phyloP scores from a whole-genome alignment of 257 asterid species.

The Lithospermum erythrorhizon region DNA sequence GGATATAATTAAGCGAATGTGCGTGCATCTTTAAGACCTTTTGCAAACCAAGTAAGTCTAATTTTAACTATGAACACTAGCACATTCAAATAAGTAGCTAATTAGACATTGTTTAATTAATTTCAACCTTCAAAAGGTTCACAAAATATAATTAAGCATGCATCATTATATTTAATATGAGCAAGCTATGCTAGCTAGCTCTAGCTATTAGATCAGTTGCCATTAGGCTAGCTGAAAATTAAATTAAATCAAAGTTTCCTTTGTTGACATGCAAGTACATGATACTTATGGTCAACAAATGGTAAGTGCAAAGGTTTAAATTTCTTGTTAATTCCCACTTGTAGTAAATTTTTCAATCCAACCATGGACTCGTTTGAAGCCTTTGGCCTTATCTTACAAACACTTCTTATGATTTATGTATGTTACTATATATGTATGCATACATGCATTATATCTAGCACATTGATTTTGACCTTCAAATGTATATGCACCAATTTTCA shows the following conservation, averaged over 20 bases:
- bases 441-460: no score
- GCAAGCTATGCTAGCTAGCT: background rate
- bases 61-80: no score
- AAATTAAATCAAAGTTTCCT: constrained; percentile 13
- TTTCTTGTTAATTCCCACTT: background rate
- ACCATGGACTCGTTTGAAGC: no score
- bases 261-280: constrained; percentile 18
- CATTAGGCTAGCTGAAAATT: background rate
- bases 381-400: no score
- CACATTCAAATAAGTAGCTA: background rate
- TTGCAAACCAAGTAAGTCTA: background rate
- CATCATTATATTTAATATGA: background rate
- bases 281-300: constrained; percentile 6
- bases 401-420: no score
- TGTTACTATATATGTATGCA: no score
- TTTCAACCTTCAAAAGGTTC: no score
- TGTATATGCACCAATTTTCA: no score
- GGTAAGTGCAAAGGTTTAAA: constrained; percentile 7
- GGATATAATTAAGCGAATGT: background rate
- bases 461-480: no score
- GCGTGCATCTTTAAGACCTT: background rate
- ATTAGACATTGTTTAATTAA: no score
- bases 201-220: background rate
- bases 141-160: background rate
- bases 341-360: no score